Evolutionary conservation across 805 yeast genomes (phyloP).

Genomic region (Lipomyces spencermartinsiae): DNA sequence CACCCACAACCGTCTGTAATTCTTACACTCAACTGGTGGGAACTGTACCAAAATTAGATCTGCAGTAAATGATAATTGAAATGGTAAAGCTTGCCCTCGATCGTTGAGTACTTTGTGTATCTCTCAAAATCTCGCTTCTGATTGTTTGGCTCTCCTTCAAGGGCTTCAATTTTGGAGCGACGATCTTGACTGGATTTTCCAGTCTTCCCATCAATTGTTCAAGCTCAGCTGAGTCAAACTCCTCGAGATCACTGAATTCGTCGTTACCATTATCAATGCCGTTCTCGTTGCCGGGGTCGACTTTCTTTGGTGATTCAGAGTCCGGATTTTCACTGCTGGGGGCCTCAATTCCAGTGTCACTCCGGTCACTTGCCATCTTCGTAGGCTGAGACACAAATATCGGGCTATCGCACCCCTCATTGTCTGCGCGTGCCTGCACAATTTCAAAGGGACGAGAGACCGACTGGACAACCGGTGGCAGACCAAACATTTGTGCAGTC

Average conservation of each 20-base stretch:
- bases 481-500: background rate
- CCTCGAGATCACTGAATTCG: constrained; percentile 2
- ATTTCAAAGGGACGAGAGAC: too few species aligned
- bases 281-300: background rate
- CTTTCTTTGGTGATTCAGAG: background rate
- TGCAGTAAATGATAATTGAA: background rate
- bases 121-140: background rate
- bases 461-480: background rate
- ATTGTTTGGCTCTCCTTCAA: background rate
- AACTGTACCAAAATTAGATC: constrained; percentile 1
- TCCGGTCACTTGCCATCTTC: background rate
- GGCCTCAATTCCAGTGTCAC: background rate
- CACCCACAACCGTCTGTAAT: constrained; percentile 9
- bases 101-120: background rate
- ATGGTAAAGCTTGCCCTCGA: background rate
- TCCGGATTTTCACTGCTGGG: background rate
- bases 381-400: background rate
- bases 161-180: too few species aligned
- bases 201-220: constrained; percentile 4
- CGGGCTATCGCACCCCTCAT: background rate
- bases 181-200: background rate
- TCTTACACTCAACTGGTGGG: constrained; percentile 5
- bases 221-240: constrained; percentile 5
- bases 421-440: background rate
- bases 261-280: too few species aligned